phyloP scores from a whole-genome alignment of 495 filamentous ascomycete genomes.

The Xylaria longipes region DNA sequence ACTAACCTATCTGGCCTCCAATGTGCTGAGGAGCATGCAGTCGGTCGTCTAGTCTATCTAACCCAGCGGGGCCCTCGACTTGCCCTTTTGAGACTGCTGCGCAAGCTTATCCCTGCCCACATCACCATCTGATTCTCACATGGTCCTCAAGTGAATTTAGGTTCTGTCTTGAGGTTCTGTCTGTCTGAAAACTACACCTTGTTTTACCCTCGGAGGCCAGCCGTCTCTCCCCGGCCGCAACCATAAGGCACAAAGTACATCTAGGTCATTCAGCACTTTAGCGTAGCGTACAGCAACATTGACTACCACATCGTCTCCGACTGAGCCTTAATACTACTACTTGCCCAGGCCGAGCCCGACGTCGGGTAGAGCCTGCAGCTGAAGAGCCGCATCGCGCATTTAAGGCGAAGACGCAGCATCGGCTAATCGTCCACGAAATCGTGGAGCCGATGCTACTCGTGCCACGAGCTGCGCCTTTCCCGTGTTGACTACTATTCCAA shows the following conservation, averaged over 20 bases:
- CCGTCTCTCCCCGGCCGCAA: conserved; percentile 28
- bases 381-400: conserved; percentile 40
- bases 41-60: conserved; percentile 5
- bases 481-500: conserved; percentile 22
- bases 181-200: conserved; percentile 1
- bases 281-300: conserved; percentile 31
- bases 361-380: conserved; percentile 20
- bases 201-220: conserved; percentile 29
- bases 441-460: conserved; percentile 30
- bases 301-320: conserved; percentile 19
- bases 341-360: conserved; percentile 24
- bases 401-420: conserved; percentile 34
- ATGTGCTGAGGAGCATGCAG: conserved; percentile 17
- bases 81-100: conserved; percentile 19
- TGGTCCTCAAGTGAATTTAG: conserved; percentile 9
- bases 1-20: conserved; percentile 13
- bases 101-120: conserved; percentile 21
- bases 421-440: conserved; percentile 25
- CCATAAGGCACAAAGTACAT: conserved; percentile 30
- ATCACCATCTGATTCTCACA: conserved; percentile 18
- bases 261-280: conserved; percentile 22
- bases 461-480: conserved; percentile 21
- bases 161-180: background rate
- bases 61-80: conserved; percentile 11
- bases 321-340: conserved; percentile 25